phyloP scores from a whole-genome alignment of 129 eudicot genomes.

The Pittosporum tobira region DNA sequence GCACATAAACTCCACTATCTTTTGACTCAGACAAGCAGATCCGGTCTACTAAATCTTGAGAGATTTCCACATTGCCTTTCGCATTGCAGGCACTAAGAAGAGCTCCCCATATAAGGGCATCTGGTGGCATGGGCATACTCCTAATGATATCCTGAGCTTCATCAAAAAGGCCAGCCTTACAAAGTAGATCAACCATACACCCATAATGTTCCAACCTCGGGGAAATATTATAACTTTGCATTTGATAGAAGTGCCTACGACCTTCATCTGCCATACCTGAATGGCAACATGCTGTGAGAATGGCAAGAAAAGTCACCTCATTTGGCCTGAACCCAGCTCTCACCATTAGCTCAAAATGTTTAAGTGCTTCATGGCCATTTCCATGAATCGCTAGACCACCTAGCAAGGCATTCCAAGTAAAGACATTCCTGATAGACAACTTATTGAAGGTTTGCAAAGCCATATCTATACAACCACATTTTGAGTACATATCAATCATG shows the following conservation, averaged over 20 bases:
- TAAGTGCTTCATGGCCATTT: not conserved
- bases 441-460: slow-evolving; percentile 1
- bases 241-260: slow-evolving; percentile 3
- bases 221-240: slow-evolving; percentile 4
- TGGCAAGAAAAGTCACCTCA: slow-evolving; percentile 17
- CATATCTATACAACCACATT: slow-evolving; percentile 17
- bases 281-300: slow-evolving; percentile 19
- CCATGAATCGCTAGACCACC: slow-evolving; percentile 16
- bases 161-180: slow-evolving; percentile 17
- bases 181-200: slow-evolving; percentile 13
- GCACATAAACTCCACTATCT: slow-evolving; percentile 16
- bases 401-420: slow-evolving; percentile 17
- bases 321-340: slow-evolving; percentile 13
- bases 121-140: slow-evolving; percentile 18
- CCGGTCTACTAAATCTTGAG: slow-evolving; percentile 6
- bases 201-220: slow-evolving; percentile 17
- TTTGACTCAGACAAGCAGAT: not conserved
- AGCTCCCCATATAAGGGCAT: slow-evolving; percentile 14
- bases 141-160: slow-evolving; percentile 14
- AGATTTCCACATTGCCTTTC: slow-evolving; percentile 6
- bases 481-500: slow-evolving; percentile 16
- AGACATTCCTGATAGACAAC: slow-evolving; percentile 3
- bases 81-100: slow-evolving; percentile 14
- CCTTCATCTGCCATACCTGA: slow-evolving; percentile 16
- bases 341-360: slow-evolving; percentile 10